A percentile compares a stretch with the other conserved stretches of the same genome.
Evolutionary conservation across 495 filamentous ascomycete species (phyloP).

Genomic region (Xylaria scruposa): DNA sequence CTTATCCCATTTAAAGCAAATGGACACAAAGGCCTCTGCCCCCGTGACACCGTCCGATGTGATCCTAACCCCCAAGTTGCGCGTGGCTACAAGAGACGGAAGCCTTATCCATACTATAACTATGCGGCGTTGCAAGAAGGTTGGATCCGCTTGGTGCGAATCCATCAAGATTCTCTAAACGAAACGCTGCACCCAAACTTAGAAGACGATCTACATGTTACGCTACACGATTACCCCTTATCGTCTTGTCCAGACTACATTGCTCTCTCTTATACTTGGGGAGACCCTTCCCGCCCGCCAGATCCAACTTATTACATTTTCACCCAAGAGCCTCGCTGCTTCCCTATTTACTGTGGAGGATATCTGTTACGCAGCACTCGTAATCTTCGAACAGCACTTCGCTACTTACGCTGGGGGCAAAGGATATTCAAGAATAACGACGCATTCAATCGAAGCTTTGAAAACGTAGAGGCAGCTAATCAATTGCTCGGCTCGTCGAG

Average conservation of each 20-base stretch:
- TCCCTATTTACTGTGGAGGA: background rate
- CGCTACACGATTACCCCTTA: conserved; percentile 5
- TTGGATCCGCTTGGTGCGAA: background rate
- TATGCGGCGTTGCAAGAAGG: background rate
- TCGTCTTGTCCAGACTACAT: conserved; percentile 7
- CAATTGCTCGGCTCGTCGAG: background rate
- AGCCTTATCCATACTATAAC: background rate
- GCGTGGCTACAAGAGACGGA: background rate
- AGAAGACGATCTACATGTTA: conserved; percentile 7
- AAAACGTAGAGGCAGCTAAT: background rate
- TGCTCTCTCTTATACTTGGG: conserved; percentile 13
- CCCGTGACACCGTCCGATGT: background rate
- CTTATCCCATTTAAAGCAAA: background rate
- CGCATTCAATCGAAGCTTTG: background rate
- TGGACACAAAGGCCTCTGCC: background rate
- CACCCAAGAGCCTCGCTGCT: background rate
- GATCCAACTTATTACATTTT: background rate
- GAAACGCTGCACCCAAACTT: background rate
- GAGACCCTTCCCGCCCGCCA: background rate
- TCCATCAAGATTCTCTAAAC: background rate
- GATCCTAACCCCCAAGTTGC: background rate
- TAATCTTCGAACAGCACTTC: background rate
- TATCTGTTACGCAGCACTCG: background rate
- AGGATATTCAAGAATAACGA: background rate
- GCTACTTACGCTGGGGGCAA: background rate